Conservation (phyloP, 805 yeast species). For the Candida silvicultrix region DNA sequence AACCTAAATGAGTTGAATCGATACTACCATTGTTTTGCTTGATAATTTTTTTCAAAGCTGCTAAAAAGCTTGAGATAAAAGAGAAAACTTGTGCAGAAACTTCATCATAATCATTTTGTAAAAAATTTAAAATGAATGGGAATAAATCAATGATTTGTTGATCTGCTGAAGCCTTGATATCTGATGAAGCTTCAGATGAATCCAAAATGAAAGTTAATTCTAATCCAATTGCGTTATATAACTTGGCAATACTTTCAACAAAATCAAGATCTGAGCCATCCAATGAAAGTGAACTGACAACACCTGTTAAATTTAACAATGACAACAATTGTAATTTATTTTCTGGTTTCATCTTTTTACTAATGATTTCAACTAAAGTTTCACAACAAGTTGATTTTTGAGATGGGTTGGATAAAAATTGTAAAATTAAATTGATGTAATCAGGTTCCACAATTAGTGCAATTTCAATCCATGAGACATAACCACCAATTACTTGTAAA, state of each 20-base stretch:
- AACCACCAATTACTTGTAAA: conserved; percentile 69
- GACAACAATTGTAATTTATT: conserved; percentile 59
- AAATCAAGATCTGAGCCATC: conserved; percentile 20
- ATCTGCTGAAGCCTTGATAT: conserved; percentile 32
- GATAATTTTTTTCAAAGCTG: conserved; percentile 55
- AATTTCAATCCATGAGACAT: conserved; percentile 56
- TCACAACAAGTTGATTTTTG: conserved; percentile 23
- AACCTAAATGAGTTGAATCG: conserved; percentile 35
- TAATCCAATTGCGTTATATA: conserved; percentile 65
- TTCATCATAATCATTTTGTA: conserved; percentile 84
- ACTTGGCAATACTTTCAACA: conserved; percentile 67
- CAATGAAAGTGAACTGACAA: conserved; percentile 31
- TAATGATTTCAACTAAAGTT: conserved; percentile 56
- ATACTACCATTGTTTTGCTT: conserved; percentile 33
- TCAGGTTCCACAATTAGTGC: conserved; percentile 13
- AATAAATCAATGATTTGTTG: conserved; percentile 53
- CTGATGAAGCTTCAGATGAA: conserved; percentile 36
- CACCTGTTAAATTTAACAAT: conserved; percentile 58
- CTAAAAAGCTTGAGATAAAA: conserved; percentile 66
- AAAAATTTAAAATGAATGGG: conserved; percentile 66
- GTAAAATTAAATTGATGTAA: conserved; percentile 42
- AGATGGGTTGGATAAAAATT: conserved; percentile 39
- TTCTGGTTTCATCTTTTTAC: conserved; percentile 73
- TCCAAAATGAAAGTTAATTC: conserved; percentile 73
- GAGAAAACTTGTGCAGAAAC: conserved; percentile 79